Conservation (phyloP, 495 filamentous ascomycete species). For the Astrocystis sublimbata region DNA sequence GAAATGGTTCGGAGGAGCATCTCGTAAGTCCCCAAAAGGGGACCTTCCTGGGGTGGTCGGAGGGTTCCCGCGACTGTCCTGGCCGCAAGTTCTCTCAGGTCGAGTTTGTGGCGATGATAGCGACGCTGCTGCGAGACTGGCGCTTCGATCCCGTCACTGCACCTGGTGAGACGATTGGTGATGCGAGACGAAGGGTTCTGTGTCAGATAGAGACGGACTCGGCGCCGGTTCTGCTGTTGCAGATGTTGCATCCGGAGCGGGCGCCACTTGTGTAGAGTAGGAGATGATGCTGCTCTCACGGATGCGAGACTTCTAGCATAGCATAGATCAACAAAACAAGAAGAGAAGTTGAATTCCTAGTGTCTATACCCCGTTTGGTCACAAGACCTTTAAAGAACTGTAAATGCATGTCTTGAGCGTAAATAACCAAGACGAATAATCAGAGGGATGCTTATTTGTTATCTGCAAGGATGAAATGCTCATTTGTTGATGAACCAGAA, state of each 20-base stretch:
- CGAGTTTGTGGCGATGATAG: constrained; percentile 53
- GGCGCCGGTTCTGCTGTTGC: background rate
- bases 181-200: constrained; percentile 35
- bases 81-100: constrained; percentile 55
- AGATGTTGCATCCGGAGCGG: constrained; percentile 4
- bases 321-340: too few species aligned
- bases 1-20: constrained; percentile 22
- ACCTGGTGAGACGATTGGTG: constrained; percentile 32
- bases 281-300: too few species aligned
- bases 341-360: too few species aligned
- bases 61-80: constrained; percentile 48
- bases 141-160: constrained; percentile 27
- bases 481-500: too few species aligned
- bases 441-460: too few species aligned
- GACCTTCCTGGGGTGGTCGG: constrained; percentile 51
- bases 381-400: too few species aligned
- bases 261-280: background rate
- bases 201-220: background rate
- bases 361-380: too few species aligned
- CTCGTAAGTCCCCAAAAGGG: constrained; percentile 37
- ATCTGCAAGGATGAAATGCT: too few species aligned
- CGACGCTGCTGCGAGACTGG: constrained; percentile 41
- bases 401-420: too few species aligned
- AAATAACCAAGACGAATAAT: too few species aligned
- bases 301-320: too few species aligned